Evolutionary conservation across 192 early-diverging fungal species (phyloP).

Genomic region (Oehlia diaphana): DNA sequence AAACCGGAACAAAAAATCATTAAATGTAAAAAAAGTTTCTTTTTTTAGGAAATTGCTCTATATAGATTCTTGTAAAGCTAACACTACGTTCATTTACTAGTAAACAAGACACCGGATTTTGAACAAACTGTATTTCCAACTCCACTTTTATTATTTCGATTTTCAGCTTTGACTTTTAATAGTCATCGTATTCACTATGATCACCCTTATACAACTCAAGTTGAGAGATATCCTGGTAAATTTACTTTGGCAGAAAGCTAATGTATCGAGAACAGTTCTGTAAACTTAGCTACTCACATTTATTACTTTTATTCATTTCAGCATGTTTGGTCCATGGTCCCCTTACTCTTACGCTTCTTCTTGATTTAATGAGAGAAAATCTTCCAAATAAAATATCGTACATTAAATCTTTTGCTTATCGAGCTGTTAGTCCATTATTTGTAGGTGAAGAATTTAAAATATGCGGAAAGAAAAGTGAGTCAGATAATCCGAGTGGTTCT

Average conservation of each 20-base stretch:
- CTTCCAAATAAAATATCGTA: conserved; percentile 37
- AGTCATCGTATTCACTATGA: conserved; percentile 90
- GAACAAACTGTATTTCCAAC: conserved; percentile 55
- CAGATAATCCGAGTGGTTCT: conserved; percentile 33
- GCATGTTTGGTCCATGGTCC: conserved; percentile 77
- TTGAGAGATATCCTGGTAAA: conserved; percentile 68
- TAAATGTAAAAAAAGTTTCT: conserved; percentile 32
- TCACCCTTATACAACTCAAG: conserved; percentile 60
- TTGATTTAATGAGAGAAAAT: conserved; percentile 61
- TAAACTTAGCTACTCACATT: no score
- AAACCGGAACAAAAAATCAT: conserved; percentile 33
- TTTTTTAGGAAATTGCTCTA: no score
- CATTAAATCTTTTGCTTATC: conserved; percentile 67
- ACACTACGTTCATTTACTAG: conserved; percentile 24
- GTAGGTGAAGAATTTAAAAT: conserved; percentile 58
- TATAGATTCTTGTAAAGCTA: neutral
- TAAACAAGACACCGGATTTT: conserved; percentile 62
- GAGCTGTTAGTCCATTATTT: conserved; percentile 68
- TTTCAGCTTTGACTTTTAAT: conserved; percentile 90
- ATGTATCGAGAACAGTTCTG: no score
- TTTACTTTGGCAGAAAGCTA: neutral
- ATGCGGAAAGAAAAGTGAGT: conserved; percentile 45
- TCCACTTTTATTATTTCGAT: conserved; percentile 77
- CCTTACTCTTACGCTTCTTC: conserved; percentile 72
- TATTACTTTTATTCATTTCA: conserved; percentile 12